Conservation (phyloP, 148 eudicot genomes). For the Mesembryanthemum crystallinum region DNA sequence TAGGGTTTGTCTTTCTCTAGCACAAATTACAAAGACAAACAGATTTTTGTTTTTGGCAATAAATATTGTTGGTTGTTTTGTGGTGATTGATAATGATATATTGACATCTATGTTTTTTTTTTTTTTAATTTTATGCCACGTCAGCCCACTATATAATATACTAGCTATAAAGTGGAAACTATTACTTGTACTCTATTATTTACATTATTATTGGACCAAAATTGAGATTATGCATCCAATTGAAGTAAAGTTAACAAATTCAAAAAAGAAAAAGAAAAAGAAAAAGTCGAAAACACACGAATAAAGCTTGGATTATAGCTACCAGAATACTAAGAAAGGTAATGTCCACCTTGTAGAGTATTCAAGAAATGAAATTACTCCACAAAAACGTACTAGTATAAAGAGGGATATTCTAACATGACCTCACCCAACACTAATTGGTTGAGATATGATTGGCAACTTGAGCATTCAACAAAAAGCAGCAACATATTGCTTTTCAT, state of each 20-base stretch:
- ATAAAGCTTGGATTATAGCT: background rate
- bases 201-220: too few species aligned
- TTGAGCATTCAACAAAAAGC: background rate
- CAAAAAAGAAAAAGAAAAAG: background rate
- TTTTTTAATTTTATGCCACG: constrained; percentile 11
- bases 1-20: too few species aligned
- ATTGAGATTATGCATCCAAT: too few species aligned
- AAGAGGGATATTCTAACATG: constrained; percentile 9
- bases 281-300: background rate
- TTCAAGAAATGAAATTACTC: background rate
- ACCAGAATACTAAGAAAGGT: constrained; percentile 8
- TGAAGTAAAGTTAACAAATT: too few species aligned
- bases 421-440: constrained; percentile 18
- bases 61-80: constrained; percentile 3
- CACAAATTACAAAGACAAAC: background rate
- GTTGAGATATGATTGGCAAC: constrained; percentile 18
- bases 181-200: too few species aligned
- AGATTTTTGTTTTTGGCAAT: background rate
- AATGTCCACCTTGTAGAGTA: constrained; percentile 1
- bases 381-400: background rate
- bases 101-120: background rate
- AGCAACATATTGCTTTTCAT: background rate
- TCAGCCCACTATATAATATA: constrained; percentile 13
- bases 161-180: constrained; percentile 1
- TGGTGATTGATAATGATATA: constrained; percentile 6